Evolutionary conservation across 2,329 filamentous ascomycete genomes (phyloP).

Genomic region (Pseudogymnoascus sp.): DNA sequence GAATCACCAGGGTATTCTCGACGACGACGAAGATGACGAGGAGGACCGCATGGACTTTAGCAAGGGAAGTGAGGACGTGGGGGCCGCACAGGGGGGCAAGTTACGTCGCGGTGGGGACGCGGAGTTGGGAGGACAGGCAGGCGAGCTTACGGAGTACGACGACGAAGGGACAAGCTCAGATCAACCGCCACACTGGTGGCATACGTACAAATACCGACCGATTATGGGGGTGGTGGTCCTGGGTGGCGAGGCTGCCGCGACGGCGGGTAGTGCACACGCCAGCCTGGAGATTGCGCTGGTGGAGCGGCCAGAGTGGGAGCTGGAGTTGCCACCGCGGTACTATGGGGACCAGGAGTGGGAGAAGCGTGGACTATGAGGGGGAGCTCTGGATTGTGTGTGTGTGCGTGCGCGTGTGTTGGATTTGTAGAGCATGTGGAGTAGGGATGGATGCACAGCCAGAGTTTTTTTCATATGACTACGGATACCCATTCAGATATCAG

Average conservation of each 20-base stretch:
- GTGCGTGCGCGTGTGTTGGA: not conserved
- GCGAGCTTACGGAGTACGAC: conserved; percentile 27
- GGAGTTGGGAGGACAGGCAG: conserved; percentile 14
- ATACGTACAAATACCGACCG: conserved; percentile 89
- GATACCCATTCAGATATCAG: not conserved
- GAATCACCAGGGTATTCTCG: conserved; percentile 24
- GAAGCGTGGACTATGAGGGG: conserved; percentile 16
- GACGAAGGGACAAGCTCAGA: conserved; percentile 17
- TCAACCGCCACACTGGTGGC: conserved; percentile 45
- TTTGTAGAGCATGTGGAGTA: conserved; percentile 5
- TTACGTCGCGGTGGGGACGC: conserved; percentile 12
- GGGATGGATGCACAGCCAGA: not conserved
- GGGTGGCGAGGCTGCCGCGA: conserved; percentile 25
- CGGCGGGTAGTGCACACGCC: not conserved
- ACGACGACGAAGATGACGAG: conserved; percentile 34
- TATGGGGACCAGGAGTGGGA: conserved; percentile 51
- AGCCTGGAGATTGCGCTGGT: conserved; percentile 75
- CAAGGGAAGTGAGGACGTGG: conserved; percentile 23
- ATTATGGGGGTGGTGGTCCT: conserved; percentile 65
- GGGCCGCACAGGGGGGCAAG: conserved; percentile 13
- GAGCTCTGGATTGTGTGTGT: not conserved
- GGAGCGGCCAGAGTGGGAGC: conserved; percentile 78
- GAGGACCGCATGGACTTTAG: conserved; percentile 27
- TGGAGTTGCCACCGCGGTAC: conserved; percentile 68
- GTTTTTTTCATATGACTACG: not conserved